Conservation (phyloP, 1,139 yeast species). For the Petasospora rhodanensis region DNA sequence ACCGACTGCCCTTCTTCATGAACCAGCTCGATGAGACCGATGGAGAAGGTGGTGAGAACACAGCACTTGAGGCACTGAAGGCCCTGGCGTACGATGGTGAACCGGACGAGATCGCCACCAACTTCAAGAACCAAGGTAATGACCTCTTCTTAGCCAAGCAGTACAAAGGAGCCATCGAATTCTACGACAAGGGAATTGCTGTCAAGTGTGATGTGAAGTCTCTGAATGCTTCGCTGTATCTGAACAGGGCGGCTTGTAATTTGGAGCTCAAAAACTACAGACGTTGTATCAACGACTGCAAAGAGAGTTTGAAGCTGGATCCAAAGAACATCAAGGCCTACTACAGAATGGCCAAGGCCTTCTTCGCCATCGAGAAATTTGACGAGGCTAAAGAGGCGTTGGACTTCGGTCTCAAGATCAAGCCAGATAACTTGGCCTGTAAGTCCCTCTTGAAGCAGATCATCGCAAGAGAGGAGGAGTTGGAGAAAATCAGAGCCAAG, state of each 20-base stretch:
- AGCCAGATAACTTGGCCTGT: conserved; percentile 53
- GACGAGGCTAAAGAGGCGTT: conserved; percentile 72
- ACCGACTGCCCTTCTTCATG: conserved; percentile 92
- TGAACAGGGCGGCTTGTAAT: conserved; percentile 91
- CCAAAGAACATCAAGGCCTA: conserved; percentile 77
- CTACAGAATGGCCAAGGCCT: conserved; percentile 81
- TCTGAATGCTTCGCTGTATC: conserved; percentile 58
- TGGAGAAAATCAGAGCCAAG: conserved; percentile 25
- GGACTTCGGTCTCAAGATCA: conserved; percentile 61
- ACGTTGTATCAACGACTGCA: conserved; percentile 82
- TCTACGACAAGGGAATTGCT: conserved; percentile 76
- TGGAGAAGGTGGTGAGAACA: conserved; percentile 73
- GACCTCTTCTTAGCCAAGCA: conserved; percentile 71
- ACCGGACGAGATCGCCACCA: conserved; percentile 85
- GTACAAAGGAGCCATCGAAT: conserved; percentile 71
- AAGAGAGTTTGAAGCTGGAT: conserved; percentile 60
- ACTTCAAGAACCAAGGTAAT: conserved; percentile 91
- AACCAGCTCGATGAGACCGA: conserved; percentile 74
- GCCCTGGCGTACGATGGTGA: conserved; percentile 95
- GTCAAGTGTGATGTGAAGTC: conserved; percentile 53
- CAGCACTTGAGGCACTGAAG: conserved; percentile 78
- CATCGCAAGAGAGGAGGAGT: conserved; percentile 34
- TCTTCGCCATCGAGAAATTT: conserved; percentile 55
- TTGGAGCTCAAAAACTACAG: conserved; percentile 81
- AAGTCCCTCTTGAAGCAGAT: conserved; percentile 39